Evolutionary conservation across 177 flowering plant species (phyloP), one percentile per base, ranked within the genome.

Genomic region (Vitis hybrid): DNA sequence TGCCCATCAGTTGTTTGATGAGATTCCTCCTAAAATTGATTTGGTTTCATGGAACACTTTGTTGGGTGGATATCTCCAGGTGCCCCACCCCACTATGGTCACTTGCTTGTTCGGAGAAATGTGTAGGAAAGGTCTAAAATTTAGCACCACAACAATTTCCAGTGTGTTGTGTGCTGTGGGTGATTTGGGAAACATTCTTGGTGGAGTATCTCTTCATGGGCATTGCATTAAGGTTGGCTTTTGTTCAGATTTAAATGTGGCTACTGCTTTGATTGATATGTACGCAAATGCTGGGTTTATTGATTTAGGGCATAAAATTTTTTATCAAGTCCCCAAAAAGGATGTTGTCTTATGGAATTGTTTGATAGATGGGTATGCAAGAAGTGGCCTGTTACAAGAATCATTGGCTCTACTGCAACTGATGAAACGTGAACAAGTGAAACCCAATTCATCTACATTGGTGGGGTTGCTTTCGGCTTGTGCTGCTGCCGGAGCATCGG

Each of bases 301-400:
- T 32, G 69, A 70, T 58, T 68, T 49, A 19, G 85, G 73, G 14
- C 70, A 78, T 16, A 52, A 13, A 51, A 40, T 78, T 50, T 87
- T 87, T 60, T 76, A 82, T 69, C 74, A 46, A 52, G 70, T 71
- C 40, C 56, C 35, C 14, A 56, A 6, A 11, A 83, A 77, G 72
- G 90, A 84, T 73, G 78, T 85, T 68, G 78, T 82, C 12, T 32
- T 71, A 48, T 87, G 87, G 86, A 85, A 85, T 60, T 82, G 84
- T 77, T 73, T 87, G 66, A 81, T 87, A 30, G 83, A 81, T 70
- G 82, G 78, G 61, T 81, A 85, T 70, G 84, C 81, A 5, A 80
- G 70, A 70, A 63, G 27, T 65, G 84, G 84, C 15, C 63, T 73
- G 55, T 52, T 78, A n/a, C 76, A 78, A 61, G 82, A 87, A 58